Percentiles rank a stretch among this genome's conserved stretches.
Conservation (phyloP, 176 grass and related monocot species). For the Typha latifolia region DNA sequence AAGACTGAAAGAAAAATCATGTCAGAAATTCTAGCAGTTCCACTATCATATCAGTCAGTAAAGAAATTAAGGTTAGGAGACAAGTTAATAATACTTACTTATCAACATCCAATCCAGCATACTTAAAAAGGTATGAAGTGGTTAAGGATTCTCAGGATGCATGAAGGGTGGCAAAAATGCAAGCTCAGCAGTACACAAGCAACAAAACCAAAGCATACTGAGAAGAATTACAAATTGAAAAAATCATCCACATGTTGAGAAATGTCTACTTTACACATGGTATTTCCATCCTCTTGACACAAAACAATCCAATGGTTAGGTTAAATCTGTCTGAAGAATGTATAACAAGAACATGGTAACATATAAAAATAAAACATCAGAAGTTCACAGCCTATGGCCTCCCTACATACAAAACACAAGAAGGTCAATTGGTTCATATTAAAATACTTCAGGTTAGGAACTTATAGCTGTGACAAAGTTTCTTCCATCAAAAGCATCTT, state of each 20-base stretch:
- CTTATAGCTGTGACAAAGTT: too few species aligned
- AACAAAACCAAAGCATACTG: conserved; percentile 5
- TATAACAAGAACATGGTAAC: too few species aligned
- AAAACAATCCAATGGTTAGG: too few species aligned
- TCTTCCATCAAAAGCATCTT: too few species aligned
- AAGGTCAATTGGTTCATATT: background rate
- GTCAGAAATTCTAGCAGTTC: conserved; percentile 15
- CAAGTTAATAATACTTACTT: conserved; percentile 56
- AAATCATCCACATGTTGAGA: too few species aligned
- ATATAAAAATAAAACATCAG: too few species aligned
- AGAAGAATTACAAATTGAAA: conserved; percentile 9
- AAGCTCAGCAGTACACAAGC: conserved; percentile 9
- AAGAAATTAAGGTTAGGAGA: conserved; percentile 5
- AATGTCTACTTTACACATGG: too few species aligned
- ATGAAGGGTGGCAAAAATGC: background rate
- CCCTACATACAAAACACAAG: background rate
- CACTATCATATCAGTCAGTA: conserved; percentile 13
- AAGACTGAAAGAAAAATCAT: conserved; percentile 50
- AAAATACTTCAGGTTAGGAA: too few species aligned
- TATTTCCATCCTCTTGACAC: too few species aligned
- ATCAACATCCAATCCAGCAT: conserved; percentile 91
- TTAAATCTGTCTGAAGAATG: too few species aligned
- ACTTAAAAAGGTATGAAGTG: conserved; percentile 80
- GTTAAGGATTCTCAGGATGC: conserved; percentile 68
- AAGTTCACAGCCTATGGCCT: too few species aligned